Evolutionary conservation across 2,329 filamentous ascomycete genomes (phyloP), one percentile per base, ranked within the genome.

Genomic region (Epichloe hybrida): DNA sequence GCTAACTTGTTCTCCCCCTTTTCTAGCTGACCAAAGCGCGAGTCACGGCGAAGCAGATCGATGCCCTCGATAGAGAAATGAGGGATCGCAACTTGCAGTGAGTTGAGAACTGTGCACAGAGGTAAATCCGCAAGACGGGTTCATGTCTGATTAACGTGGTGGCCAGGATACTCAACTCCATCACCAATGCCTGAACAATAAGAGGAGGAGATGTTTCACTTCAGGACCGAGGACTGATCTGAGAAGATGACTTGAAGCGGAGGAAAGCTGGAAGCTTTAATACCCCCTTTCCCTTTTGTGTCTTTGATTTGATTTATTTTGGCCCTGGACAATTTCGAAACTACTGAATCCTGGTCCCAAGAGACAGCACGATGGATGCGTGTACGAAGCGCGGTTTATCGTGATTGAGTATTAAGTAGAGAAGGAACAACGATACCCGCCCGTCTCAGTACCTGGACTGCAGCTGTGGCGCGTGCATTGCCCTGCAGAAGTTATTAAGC

Each of bases 21-120:
- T 7, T 53, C 52, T 49, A 74, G 72, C 63, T 74, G 52, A 71
- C 67, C 62, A 71, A 72, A 58, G 70, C 67, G 57, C 67, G 68
- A 40, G 53, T 70, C 46, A 70, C 69, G 53, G 67, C 71, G 39
- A 74, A 73, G 60, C 72, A 75, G 56, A 68, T 80, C 50, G 70
- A 74, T 56, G 66, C 72, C 55, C 72, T 80, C 58, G 75, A 79
- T 62, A 70, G 73, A 53, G 75, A 79, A 58, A 75, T 79, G 71
- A 71, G 71, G 62, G 71, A 76, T 54, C 72, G 74, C 49, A 79
- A 79, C 60, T 64, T 75, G 58, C 70, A 69, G 67, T 70, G 50
- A 61, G 66, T 52, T 13, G 27, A 39, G 20, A 27, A 23, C 5
- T 8, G 15, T 34, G 38, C 5, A 35, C 2, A 11, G 6, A n/a